phyloP scores from a whole-genome alignment of 495 filamentous ascomycete species.

The Penicillium angulare region DNA sequence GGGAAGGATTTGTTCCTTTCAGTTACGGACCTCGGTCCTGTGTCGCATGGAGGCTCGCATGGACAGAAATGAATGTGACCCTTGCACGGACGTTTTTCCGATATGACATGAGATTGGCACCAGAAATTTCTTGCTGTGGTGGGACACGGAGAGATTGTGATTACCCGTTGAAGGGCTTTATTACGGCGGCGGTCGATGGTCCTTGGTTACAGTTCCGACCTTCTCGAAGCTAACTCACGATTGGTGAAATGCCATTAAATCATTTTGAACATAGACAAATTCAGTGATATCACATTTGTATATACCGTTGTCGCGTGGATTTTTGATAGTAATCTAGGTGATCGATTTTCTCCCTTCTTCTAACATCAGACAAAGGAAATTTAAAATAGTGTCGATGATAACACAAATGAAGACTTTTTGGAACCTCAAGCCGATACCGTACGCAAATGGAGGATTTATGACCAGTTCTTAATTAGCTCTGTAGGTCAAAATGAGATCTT shows the following conservation, averaged over 20 bases:
- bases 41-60: constrained; percentile 58
- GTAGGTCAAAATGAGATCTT: no score
- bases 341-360: no score
- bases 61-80: constrained; percentile 42
- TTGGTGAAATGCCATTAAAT: background rate
- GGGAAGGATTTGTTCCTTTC: constrained; percentile 55
- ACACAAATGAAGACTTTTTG: no score
- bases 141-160: constrained; percentile 8
- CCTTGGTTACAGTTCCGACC: constrained; percentile 6
- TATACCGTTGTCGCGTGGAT: no score
- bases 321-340: no score
- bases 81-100: constrained; percentile 12
- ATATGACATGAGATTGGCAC: constrained; percentile 21
- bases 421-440: no score
- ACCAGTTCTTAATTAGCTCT: no score
- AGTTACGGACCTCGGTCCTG: constrained; percentile 56
- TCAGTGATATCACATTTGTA: no score
- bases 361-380: no score
- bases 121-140: constrained; percentile 9
- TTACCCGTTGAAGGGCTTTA: constrained; percentile 6
- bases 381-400: no score
- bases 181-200: constrained; percentile 9
- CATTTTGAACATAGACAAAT: no score
- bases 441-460: no score
- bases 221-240: background rate